Evolutionary conservation across 2,329 filamentous ascomycete genomes (phyloP).

Genomic region (Venturia oleaginea): DNA sequence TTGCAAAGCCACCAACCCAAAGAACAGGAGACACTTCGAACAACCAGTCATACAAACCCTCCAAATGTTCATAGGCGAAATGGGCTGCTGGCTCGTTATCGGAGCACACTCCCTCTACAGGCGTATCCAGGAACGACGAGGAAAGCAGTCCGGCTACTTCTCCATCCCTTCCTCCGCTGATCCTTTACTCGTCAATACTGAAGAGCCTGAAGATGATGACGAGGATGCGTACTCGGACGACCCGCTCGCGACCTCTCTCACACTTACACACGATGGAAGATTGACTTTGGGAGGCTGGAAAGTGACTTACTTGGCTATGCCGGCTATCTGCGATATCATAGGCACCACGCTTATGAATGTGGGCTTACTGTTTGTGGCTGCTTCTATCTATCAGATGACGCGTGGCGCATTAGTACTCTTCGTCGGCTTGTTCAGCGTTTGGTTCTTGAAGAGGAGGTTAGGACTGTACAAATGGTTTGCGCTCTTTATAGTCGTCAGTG

Average conservation of each 20-base stretch:
- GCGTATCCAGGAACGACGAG: constrained; percentile 31
- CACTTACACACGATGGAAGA: constrained; percentile 35
- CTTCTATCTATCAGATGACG: constrained; percentile 98
- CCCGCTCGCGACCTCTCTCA: constrained; percentile 23
- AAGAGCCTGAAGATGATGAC: constrained; percentile 19
- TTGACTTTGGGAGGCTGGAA: constrained; percentile 58
- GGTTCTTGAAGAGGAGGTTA: constrained; percentile 75
- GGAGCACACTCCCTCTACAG: constrained; percentile 59
- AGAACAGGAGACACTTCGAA: constrained; percentile 67
- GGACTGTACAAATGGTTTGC: constrained; percentile 88
- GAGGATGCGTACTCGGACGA: constrained; percentile 41
- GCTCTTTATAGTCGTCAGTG: constrained; percentile 74
- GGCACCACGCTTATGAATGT: constrained; percentile 97
- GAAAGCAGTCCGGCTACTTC: background rate
- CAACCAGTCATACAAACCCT: constrained; percentile 92
- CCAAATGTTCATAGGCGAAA: constrained; percentile 97
- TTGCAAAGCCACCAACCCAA: constrained; percentile 62
- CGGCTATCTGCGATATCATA: constrained; percentile 86
- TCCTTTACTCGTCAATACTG: constrained; percentile 11
- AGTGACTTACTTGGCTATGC: constrained; percentile 68
- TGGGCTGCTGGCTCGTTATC: constrained; percentile 91
- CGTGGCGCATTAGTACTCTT: constrained; percentile 90
- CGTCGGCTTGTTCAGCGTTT: constrained; percentile 86
- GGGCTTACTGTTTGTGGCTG: constrained; percentile 84
- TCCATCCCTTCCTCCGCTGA: constrained; percentile 5